A percentile compares a stretch with the other conserved stretches of the same genome.
These are phyloP conservation scores for Pythium folliculosum DNA, from an alignment of 352 stramenopile genomes.

Conservation along the genomic window DNA sequence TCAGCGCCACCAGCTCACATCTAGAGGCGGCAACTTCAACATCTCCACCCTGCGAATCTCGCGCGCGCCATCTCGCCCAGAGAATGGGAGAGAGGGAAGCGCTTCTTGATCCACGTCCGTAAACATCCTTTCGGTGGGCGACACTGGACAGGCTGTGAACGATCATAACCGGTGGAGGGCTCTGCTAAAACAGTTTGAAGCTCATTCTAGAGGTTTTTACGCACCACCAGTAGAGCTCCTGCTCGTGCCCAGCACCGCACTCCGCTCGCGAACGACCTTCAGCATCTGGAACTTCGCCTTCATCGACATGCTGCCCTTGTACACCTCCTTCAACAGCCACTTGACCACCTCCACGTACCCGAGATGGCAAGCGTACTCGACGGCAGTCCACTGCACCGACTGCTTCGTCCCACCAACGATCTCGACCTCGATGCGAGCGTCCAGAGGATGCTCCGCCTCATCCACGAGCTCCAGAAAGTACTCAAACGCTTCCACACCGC, in stretches of 20 bases:
- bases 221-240: too few relatives aligned
- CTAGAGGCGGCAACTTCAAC: too few relatives aligned
- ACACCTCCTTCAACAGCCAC: constrained; percentile 10
- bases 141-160: too few relatives aligned
- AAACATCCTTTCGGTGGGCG: too few relatives aligned
- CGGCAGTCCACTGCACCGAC: background rate
- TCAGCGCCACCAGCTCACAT: too few relatives aligned
- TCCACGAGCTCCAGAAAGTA: constrained; percentile 4
- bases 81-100: too few relatives aligned
- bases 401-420: background rate
- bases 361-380: constrained; percentile 11
- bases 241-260: background rate
- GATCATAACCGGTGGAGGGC: too few relatives aligned
- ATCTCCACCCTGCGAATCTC: too few relatives aligned
- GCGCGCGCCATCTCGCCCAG: too few relatives aligned
- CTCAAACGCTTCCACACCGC: background rate
- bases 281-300: constrained; percentile 7
- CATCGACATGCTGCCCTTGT: background rate
- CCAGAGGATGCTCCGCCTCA: constrained; percentile 12
- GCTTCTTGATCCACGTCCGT: too few relatives aligned
- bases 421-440: constrained; percentile 7
- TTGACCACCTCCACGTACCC: constrained; percentile 14
- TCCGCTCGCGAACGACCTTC: constrained; percentile 4
- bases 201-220: too few relatives aligned
- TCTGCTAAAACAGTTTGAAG: too few relatives aligned